phyloP scores from a whole-genome alignment of 768 basidiomycete genomes.

The Pleurotus giganteus region DNA sequence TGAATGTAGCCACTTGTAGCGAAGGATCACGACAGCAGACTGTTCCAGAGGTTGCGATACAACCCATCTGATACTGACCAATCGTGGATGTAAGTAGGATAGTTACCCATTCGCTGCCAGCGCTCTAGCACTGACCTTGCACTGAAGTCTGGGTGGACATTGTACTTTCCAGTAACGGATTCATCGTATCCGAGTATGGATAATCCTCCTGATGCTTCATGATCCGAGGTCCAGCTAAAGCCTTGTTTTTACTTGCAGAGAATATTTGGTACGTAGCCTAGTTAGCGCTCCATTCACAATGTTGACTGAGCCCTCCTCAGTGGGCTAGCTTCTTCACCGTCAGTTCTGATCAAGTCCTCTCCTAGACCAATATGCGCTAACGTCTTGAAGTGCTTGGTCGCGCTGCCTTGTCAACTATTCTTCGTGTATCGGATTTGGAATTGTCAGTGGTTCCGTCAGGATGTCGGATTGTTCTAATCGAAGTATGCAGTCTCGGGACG shows the following conservation, averaged over 20 bases:
- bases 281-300: background rate
- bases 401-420: slow-evolving; percentile 2
- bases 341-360: too few relatives aligned
- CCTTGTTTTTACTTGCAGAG: too few relatives aligned
- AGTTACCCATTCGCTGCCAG: background rate
- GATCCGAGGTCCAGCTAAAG: background rate
- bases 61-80: slow-evolving; percentile 6
- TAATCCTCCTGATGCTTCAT: background rate
- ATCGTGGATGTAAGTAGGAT: slow-evolving; percentile 3
- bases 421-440: slow-evolving; percentile 7
- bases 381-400: slow-evolving; percentile 9
- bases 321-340: slow-evolving; percentile 9
- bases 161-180: slow-evolving; percentile 1
- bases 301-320: background rate
- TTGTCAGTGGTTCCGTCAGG: background rate
- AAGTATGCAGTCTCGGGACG: background rate
- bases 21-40: background rate
- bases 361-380: too few relatives aligned
- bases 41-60: slow-evolving; percentile 5
- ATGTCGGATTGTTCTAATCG: too few relatives aligned
- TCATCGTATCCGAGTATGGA: slow-evolving; percentile 4
- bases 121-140: background rate
- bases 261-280: slow-evolving; percentile 1
- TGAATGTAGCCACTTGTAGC: background rate
- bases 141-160: slow-evolving; percentile 9